Base-by-base conservation (phyloP, 768 basidiomycete genomes). In the Pleurotus platypus region DNA sequence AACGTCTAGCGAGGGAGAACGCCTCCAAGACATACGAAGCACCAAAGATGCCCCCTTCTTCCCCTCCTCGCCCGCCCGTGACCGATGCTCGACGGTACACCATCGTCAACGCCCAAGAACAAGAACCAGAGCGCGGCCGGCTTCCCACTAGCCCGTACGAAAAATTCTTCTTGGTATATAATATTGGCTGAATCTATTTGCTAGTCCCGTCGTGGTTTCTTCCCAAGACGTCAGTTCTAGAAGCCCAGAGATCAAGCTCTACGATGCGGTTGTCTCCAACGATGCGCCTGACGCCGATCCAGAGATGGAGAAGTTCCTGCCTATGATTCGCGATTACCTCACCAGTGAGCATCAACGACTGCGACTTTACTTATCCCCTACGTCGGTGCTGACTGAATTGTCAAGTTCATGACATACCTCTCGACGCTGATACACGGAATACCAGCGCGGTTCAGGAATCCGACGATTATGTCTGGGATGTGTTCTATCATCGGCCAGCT, bases 391-490 rank as follows among this genome's bases (percentile, higher is more conserved):
- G 62, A 61, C 5, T 20, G 57, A 24, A 30, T 11, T 43, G 51
- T 61, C 1, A 55, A 76, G 75, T 75, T 20, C 66, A 70, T 46
- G 73, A 73, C 42, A 57, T 73, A 5, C 13, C 49, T 6, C 55
- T 61, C 35, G 60, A 57, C 37, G 47, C n/a, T n/a, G 46, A 61
- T 48, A 26, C 3, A 26, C 20, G 56, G 55, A 22, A 46, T 20
- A 37, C 35, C 45, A 8, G 20, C 45, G 3, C 38, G 46, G 0
- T 3, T 35, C 9, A 35, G 30, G 5, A 61, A 11, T 46, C 56
- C 0, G 78, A 78, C 24, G 90, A 91, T 62, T 92, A 89, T 61
- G 90, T 92, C 20, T 92, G 86, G 83, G 90, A 92, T 63, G 82
- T 92, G 18, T 92, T 91, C 65, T 91, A 90, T 62, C 87, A 87